Base-by-base conservation (phyloP, 1,284 basidiomycete species). In the Cystobasidium slooffiae region DNA sequence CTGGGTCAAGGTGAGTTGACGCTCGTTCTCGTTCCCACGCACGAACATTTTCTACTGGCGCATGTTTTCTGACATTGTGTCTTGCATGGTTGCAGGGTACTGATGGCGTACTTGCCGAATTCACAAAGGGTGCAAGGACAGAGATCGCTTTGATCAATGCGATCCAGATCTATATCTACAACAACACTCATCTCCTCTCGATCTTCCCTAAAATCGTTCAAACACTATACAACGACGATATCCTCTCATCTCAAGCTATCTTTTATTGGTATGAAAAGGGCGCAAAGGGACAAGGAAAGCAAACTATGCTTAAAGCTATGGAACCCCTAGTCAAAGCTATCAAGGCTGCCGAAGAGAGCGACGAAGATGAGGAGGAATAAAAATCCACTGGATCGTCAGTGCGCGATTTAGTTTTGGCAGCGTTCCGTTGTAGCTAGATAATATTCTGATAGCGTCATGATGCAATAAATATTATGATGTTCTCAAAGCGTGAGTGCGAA, bases 231-330 rank as follows among this genome's bases (percentile, higher is more conserved):
- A 95, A 94, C 83, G 89, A 91, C 80, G 95, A 98, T 81, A 94
- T 93, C 83, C 87, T 97, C 79, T 91, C 92, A 75, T 93, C 95
- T 81, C 91, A 94, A 82, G 94, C 95, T 76, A 95, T 98, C 81
- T 91, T 97, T 76, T 98, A 97, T 84, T 98, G 95, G 95, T 87
- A 93, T 84, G 89, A 92, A 84, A 98, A 98, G 84, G 95, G 96
- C 73, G 91, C 94, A 72, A 97, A 94, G 85, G 88, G 93, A 0
- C 92, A 97, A 82, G 95, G 94, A 68, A 90, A 91, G 82, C 92
- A 95, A 82, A 91, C 95, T 82, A 97, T 98, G 87, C 85, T 97
- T 78, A 94, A 93, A 85, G 88, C 87, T 72, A 90, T 93, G 1
- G 91, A 93, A 82, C 82, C 91, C 6, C 87, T 98, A 51, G 94